Conservation (phyloP, 225 moss, liverwort and hornwort species). For the Pleurozium schreberi region DNA sequence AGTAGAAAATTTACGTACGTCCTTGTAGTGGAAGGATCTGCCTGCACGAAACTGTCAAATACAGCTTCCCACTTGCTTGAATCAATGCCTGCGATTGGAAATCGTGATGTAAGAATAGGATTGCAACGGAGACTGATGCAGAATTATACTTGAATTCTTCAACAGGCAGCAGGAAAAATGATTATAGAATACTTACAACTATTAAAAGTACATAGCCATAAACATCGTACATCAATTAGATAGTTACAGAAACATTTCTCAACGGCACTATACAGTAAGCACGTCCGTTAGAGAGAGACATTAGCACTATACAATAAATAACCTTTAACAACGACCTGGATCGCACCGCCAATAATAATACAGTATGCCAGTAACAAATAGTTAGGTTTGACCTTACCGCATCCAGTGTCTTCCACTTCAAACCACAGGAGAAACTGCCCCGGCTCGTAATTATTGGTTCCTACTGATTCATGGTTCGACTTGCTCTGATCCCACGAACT, state of each 20-base stretch:
- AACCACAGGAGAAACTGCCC: constrained; percentile 62
- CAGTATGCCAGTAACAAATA: background rate
- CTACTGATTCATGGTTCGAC: constrained; percentile 5
- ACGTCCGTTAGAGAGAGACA: background rate
- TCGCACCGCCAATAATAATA: background rate
- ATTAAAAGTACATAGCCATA: background rate
- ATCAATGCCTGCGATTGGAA: constrained; percentile 56
- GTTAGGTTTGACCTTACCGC: constrained; percentile 21
- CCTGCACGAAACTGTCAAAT: constrained; percentile 64
- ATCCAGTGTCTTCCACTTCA: constrained; percentile 86
- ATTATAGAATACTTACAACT: background rate
- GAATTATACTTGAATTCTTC: background rate
- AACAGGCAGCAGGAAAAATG: background rate
- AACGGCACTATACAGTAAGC: background rate
- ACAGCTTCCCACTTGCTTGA: constrained; percentile 71
- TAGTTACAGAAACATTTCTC: too few relatives aligned
- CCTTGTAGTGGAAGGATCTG: constrained; percentile 72
- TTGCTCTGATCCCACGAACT: constrained; percentile 24
- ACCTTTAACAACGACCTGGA: background rate
- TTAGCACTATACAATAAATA: background rate
- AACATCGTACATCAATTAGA: background rate
- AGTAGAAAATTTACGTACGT: constrained; percentile 24
- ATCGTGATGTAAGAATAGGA: background rate
- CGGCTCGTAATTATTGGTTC: background rate
- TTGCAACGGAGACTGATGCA: background rate